These are phyloP conservation scores for Beta lomatogona DNA, from an alignment of 179 eudicot genomes.

Conservation along the genomic window DNA sequence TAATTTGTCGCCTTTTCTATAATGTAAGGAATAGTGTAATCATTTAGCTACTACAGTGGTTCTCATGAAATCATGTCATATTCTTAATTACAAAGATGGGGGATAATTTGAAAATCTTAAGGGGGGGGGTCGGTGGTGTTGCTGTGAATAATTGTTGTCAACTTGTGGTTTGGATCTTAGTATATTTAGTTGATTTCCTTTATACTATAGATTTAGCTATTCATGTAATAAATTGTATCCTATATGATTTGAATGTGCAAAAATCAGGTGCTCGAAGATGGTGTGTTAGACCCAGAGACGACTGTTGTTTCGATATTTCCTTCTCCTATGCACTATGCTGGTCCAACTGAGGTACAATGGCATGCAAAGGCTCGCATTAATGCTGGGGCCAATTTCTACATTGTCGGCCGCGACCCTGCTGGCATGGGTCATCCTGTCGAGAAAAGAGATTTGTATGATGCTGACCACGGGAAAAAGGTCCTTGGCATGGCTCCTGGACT, in stretches of 20 bases:
- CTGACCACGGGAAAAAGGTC: slow-evolving; percentile 95
- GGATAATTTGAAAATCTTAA: not conserved
- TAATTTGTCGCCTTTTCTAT: no score
- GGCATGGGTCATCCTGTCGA: slow-evolving; percentile 95
- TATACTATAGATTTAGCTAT: no score
- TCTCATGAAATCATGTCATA: not conserved
- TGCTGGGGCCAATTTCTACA: slow-evolving; percentile 97
- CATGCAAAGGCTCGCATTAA: slow-evolving; percentile 97
- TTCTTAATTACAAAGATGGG: not conserved
- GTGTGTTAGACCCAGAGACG: slow-evolving; percentile 81
- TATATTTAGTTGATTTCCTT: not conserved
- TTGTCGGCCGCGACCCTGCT: slow-evolving; percentile 93
- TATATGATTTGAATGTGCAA: not conserved
- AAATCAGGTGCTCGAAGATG: slow-evolving; percentile 80
- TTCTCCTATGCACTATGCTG: slow-evolving; percentile 98
- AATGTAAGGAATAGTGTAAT: not conserved
- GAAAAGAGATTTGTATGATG: slow-evolving; percentile 89
- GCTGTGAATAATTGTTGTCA: no score
- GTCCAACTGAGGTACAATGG: slow-evolving; percentile 99
- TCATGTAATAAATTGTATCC: not conserved
- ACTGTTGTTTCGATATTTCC: slow-evolving; percentile 96
- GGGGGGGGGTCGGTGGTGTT: no score
- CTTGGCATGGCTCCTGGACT: slow-evolving; percentile 98
- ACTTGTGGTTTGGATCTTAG: not conserved
- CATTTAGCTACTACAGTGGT: not conserved